Conservation (phyloP, 768 basidiomycete species). For the Trametes elegans region DNA sequence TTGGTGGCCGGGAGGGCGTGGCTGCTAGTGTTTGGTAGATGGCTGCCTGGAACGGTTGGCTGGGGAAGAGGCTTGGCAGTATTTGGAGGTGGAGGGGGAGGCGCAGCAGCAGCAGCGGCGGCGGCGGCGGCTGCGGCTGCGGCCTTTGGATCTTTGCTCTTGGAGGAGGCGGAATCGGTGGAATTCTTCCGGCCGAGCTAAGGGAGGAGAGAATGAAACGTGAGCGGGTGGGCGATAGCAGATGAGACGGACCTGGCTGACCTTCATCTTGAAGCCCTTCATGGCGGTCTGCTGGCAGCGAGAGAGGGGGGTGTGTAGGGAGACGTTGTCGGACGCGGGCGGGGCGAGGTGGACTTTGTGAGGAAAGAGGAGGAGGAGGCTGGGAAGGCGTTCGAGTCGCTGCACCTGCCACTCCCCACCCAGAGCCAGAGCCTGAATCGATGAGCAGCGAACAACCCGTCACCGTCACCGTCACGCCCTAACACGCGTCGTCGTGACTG, state of each 20-base stretch:
- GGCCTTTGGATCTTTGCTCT: conserved; percentile 63
- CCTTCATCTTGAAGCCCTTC: conserved; percentile 87
- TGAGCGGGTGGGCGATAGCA: conserved; percentile 20
- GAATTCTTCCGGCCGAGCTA: conserved; percentile 71
- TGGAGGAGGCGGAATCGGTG: conserved; percentile 56
- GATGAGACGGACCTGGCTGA: conserved; percentile 30
- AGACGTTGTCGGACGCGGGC: neutral
- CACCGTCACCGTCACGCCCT: too few species aligned
- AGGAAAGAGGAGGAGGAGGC: conserved; percentile 13
- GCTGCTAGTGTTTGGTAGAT: conserved; percentile 36
- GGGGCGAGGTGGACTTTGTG: conserved; percentile 9
- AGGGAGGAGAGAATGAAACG: conserved; percentile 16
- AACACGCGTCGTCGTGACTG: conserved; percentile 7
- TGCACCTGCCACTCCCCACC: too few species aligned
- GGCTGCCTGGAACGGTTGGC: conserved; percentile 32
- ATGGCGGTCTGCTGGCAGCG: conserved; percentile 41
- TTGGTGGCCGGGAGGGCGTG: conserved; percentile 42
- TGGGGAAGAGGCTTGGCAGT: conserved; percentile 63
- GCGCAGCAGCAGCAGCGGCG: conserved; percentile 37
- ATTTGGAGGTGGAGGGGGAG: conserved; percentile 65
- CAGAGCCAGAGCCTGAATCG: conserved; percentile 36
- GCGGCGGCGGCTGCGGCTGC: conserved; percentile 34
- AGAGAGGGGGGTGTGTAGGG: neutral
- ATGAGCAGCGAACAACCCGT: conserved; percentile 32
- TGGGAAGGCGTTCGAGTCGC: conserved; percentile 17